Conservation (phyloP, 2,329 filamentous ascomycete genomes). For the Hymenoscyphus fraxineus region DNA sequence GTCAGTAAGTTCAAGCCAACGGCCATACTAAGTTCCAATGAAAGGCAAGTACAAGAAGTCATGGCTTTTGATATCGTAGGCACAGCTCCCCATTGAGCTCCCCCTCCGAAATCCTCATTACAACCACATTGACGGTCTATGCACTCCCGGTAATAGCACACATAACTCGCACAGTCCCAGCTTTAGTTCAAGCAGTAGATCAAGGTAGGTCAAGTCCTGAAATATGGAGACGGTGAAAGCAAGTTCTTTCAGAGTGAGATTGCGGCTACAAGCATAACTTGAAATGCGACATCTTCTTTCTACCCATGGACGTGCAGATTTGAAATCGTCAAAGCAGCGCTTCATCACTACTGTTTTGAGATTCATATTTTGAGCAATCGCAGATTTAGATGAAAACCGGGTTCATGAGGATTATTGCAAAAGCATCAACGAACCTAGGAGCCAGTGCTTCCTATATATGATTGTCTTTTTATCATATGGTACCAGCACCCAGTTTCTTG, state of each 20-base stretch:
- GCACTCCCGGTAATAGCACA: neutral
- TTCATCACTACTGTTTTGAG: neutral
- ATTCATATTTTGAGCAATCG: neutral
- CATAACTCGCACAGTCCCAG: neutral
- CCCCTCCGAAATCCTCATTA: too few relatives aligned
- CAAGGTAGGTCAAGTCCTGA: slow-evolving; percentile 11
- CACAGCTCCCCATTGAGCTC: slow-evolving; percentile 10
- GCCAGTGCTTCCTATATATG: neutral
- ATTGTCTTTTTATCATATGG: neutral
- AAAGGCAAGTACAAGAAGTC: neutral
- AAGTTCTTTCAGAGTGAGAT: neutral
- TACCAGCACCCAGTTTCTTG: neutral
- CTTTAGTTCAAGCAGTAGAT: neutral
- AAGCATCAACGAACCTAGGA: neutral
- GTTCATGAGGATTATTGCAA: neutral
- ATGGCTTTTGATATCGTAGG: slow-evolving; percentile 7
- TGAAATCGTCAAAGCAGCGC: neutral
- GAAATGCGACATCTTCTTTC: slow-evolving; percentile 3
- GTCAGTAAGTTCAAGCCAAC: neutral
- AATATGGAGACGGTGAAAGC: slow-evolving; percentile 6
- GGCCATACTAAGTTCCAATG: neutral
- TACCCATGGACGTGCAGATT: neutral
- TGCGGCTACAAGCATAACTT: neutral
- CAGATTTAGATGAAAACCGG: neutral
- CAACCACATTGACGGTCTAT: too few relatives aligned